Evolutionary conservation across 345 rosid genomes (phyloP).

Genomic region (Gynandropsis gynandra): DNA sequence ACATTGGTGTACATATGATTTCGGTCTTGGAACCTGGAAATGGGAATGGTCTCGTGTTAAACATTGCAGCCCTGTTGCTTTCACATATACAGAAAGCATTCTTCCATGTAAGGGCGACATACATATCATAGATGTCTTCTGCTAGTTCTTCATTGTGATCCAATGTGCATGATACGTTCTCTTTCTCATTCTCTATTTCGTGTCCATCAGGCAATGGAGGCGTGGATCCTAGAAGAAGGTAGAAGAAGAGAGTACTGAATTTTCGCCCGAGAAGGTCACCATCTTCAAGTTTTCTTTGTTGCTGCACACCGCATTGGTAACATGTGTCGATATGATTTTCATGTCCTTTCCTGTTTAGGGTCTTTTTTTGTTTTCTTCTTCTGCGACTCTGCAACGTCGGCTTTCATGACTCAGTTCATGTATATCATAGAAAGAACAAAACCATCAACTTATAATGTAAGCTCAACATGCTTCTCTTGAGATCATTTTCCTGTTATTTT

Average conservation of each 20-base stretch:
- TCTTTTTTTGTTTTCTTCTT: too few species aligned
- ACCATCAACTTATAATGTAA: too few species aligned
- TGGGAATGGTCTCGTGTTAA: background rate
- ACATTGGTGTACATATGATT: slow-evolving; percentile 17
- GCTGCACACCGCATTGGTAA: too few species aligned
- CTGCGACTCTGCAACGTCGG: too few species aligned
- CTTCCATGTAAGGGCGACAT: slow-evolving; percentile 30
- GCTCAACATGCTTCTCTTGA: too few species aligned
- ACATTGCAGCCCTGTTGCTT: slow-evolving; percentile 3
- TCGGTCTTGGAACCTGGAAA: slow-evolving; percentile 11
- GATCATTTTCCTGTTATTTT: too few species aligned
- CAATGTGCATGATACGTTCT: background rate
- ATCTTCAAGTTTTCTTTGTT: too few species aligned
- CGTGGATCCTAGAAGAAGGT: background rate
- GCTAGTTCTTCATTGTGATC: background rate
- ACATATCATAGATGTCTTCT: background rate
- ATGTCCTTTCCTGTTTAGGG: too few species aligned
- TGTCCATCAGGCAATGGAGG: slow-evolving; percentile 14
- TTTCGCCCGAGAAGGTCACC: too few species aligned
- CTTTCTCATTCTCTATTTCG: background rate
- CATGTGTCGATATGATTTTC: too few species aligned
- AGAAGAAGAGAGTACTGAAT: background rate
- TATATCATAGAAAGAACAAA: too few species aligned
- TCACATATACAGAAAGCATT: slow-evolving; percentile 25
- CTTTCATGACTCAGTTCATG: too few species aligned